Evolutionary conservation across 352 stramenopile genomes (phyloP).

Genomic region (Pythium chondricola): DNA sequence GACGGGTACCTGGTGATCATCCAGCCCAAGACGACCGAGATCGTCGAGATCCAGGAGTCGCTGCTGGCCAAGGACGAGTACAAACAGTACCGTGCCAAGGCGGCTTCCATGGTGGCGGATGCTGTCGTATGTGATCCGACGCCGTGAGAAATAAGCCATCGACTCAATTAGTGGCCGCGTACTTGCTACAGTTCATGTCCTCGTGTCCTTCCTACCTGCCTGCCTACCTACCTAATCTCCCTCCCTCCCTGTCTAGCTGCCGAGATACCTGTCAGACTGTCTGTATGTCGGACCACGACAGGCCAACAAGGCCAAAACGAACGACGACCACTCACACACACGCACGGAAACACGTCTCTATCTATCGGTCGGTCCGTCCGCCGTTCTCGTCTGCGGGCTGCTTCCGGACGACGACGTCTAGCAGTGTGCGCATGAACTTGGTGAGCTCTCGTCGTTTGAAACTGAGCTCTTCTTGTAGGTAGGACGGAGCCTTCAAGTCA

Average conservation of each 20-base stretch:
- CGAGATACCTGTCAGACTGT: too few species aligned
- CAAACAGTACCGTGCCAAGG: conserved; percentile 42
- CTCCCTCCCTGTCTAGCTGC: too few species aligned
- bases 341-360: conserved; percentile 5
- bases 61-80: conserved; percentile 78
- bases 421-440: conserved; percentile 76
- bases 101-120: too few species aligned
- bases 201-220: background rate
- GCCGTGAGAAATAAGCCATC: background rate
- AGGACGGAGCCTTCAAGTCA: conserved; percentile 55
- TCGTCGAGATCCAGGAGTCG: conserved; percentile 77
- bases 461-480: conserved; percentile 81
- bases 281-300: too few species aligned
- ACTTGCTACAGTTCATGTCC: background rate
- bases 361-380: too few species aligned
- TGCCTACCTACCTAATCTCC: too few species aligned
- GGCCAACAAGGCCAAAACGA: too few species aligned
- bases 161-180: too few species aligned
- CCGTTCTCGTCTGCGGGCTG: conserved; percentile 17
- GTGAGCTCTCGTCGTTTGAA: conserved; percentile 78
- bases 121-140: too few species aligned
- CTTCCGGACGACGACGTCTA: conserved; percentile 79
- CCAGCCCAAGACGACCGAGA: conserved; percentile 72
- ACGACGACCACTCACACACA: conserved; percentile 15
- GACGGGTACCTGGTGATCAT: conserved; percentile 80